Conservation (phyloP, 2,329 filamentous ascomycete genomes). For the Ascochyta clinopodiicola region DNA sequence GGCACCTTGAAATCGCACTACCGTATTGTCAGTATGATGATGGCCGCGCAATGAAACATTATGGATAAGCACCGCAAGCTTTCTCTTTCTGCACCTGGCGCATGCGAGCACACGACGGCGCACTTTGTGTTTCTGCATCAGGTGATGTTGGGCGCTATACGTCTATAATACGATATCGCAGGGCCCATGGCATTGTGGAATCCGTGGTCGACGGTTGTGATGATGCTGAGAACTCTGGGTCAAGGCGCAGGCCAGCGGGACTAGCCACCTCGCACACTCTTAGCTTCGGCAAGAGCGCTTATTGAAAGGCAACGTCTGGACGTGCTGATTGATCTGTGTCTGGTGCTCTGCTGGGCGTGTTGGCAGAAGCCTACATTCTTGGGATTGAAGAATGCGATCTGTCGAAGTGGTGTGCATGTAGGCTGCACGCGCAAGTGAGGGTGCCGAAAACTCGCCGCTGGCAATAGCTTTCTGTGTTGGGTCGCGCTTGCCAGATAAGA, state of each 20-base stretch:
- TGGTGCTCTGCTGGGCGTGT: constrained; percentile 1
- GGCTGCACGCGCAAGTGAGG: constrained; percentile 8
- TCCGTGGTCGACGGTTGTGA: constrained; percentile 13
- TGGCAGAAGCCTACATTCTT: neutral
- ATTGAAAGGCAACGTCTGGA: constrained; percentile 2
- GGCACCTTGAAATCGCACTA: constrained; percentile 48
- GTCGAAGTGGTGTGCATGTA: neutral
- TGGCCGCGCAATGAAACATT: constrained; percentile 12
- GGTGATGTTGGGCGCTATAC: constrained; percentile 20
- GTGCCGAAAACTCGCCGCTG: neutral
- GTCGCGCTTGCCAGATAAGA: constrained; percentile 27
- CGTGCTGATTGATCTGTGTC: neutral
- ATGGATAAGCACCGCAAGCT: constrained; percentile 39
- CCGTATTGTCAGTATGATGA: constrained; percentile 22
- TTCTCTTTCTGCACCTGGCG: constrained; percentile 45
- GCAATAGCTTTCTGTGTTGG: constrained; percentile 20
- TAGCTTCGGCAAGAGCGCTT: constrained; percentile 11
- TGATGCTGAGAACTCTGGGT: constrained; percentile 19
- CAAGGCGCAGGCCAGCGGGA: constrained; percentile 1
- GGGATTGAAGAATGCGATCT: constrained; percentile 1
- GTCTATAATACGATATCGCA: constrained; percentile 20
- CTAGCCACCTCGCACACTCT: neutral
- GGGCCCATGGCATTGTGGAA: constrained; percentile 30
- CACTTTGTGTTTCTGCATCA: constrained; percentile 45
- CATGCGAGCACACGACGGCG: constrained; percentile 46